Conservation (phyloP, 139 green algal species). For the Closterium sp. region DNA sequence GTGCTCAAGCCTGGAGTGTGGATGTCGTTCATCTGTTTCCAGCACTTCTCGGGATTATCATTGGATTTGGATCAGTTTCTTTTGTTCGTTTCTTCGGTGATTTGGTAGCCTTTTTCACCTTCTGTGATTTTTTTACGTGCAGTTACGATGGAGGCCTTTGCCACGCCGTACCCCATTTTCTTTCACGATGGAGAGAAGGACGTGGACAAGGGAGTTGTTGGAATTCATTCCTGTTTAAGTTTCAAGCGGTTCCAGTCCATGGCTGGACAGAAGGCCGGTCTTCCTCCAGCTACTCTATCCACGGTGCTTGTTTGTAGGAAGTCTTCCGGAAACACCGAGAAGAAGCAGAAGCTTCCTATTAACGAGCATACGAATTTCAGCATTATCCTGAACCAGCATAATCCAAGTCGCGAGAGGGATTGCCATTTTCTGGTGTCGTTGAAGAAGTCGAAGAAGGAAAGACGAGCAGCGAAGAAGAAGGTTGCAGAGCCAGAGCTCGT, state of each 20-base stretch:
- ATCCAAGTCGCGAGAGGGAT: slow-evolving; percentile 22
- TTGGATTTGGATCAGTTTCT: not conserved
- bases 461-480: slow-evolving; percentile 27
- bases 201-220: slow-evolving; percentile 5
- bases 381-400: slow-evolving; percentile 48
- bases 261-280: slow-evolving; percentile 10
- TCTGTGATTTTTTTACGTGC: not conserved
- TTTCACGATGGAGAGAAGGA: slow-evolving; percentile 38
- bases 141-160: slow-evolving; percentile 36
- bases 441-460: slow-evolving; percentile 42
- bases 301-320: slow-evolving; percentile 18
- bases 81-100: not conserved
- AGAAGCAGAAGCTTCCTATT: slow-evolving; percentile 44
- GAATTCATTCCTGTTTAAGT: slow-evolving; percentile 33
- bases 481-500: slow-evolving; percentile 4
- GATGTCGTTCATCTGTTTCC: not conserved
- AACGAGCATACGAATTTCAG: slow-evolving; percentile 43
- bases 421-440: slow-evolving; percentile 27
- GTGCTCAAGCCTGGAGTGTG: not conserved
- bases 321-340: slow-evolving; percentile 8
- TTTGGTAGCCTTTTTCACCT: not conserved
- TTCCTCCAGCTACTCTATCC: slow-evolving; percentile 1
- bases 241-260: slow-evolving; percentile 42
- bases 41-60: not conserved
- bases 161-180: slow-evolving; percentile 26